Evolutionary conservation across 2,329 filamentous ascomycete species (phyloP), one percentile per base, ranked within the genome.

Genomic region (Pseudogymnoascus sp.): DNA sequence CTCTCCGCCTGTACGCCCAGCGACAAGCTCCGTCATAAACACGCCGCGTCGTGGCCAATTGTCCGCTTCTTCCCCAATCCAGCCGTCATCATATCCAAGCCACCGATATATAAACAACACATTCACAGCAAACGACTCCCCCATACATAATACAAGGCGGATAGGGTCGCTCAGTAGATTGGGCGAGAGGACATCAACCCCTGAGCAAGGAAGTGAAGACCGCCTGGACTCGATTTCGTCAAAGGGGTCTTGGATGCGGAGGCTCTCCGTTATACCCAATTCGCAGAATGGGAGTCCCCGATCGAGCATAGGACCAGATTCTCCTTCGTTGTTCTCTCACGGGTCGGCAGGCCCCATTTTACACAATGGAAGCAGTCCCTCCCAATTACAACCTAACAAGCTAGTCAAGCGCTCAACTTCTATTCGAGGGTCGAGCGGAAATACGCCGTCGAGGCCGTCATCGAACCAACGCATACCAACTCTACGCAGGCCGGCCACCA

Each of bases 401-500:
- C 77, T 92, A 38, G 87, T 91, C 58, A 92, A 92, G 73, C 83
- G 88, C 62, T 79, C 82, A 35, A 79, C 84, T 2, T 83, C 86
- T 18, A 74, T 77, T 52, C 78, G 79, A 64, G 74, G 74, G 58
- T 69, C 75, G 58, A 74, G 74, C 63, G 70, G 76, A 55, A 74
- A 77, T 5, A 69, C 74, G 41, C 64, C 74, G 30, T 69, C 74
- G 28, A 75, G 77, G 61, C 77, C 76, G 61, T 76, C 84, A 30
- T 76, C 84, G 30, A 82, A 75, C 64, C 80, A 84, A 55, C 82
- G 86, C 67, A 76, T 88, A 63, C 80, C 83, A 2, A 83, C 81
- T 19, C 78, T 92, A 61, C 83, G 86, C 61, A 78, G 88, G 66
- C 89, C 89, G 58, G 87, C 87, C 48, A 92, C 89, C 15, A 91